These are phyloP conservation scores for Chalaropsis thielavioides DNA, from an alignment of 2,329 filamentous ascomycete species.

Conservation along the genomic window DNA sequence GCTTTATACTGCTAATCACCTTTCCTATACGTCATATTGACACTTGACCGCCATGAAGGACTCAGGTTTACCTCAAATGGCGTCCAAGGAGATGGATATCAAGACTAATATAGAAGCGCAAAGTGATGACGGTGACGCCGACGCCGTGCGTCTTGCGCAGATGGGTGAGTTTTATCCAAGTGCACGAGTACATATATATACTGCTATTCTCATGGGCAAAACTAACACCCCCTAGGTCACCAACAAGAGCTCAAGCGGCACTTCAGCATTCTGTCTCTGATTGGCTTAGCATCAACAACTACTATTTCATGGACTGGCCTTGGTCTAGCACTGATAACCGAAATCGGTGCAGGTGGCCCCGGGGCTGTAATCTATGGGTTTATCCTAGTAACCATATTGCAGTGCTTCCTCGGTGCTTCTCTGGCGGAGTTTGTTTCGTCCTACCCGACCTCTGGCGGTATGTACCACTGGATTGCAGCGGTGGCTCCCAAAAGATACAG, in stretches of 20 bases:
- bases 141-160: conserved; percentile 30
- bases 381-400: conserved; percentile 33
- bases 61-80: neutral
- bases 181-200: neutral
- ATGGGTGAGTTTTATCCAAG: conserved; percentile 26
- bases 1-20: neutral
- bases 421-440: conserved; percentile 35
- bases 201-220: neutral
- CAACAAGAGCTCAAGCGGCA: conserved; percentile 35
- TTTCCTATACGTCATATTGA: neutral
- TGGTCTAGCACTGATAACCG: conserved; percentile 31
- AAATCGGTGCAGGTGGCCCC: conserved; percentile 34
- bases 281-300: conserved; percentile 35
- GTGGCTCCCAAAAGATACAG: conserved; percentile 26
- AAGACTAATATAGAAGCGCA: conserved; percentile 10
- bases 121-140: conserved; percentile 22
- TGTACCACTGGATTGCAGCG: conserved; percentile 38
- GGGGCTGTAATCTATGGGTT: conserved; percentile 37
- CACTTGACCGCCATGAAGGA: neutral
- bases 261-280: conserved; percentile 33
- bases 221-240: conserved; percentile 25
- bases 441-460: conserved; percentile 35
- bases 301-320: conserved; percentile 37
- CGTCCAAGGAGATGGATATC: conserved; percentile 2
- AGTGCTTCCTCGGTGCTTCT: conserved; percentile 30